These are phyloP conservation scores for Chrysanthemum lavandulifolium DNA, from an alignment of 129 eudicot species.

Conservation along the genomic window DNA sequence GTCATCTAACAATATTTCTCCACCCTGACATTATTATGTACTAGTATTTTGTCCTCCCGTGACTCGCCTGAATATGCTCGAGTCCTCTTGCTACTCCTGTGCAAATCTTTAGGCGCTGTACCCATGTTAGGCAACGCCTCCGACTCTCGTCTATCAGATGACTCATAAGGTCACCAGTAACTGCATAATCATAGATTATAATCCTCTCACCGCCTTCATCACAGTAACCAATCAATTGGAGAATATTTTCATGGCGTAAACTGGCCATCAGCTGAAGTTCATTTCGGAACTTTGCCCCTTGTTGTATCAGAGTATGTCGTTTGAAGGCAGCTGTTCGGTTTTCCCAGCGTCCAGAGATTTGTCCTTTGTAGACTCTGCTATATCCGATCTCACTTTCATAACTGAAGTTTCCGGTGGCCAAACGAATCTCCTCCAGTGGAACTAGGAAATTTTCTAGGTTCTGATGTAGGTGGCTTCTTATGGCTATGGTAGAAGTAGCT, in stretches of 20 bases:
- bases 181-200: background rate
- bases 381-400: background rate
- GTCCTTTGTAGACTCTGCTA: background rate
- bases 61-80: background rate
- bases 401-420: background rate
- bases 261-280: background rate
- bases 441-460: background rate
- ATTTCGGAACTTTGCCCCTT: background rate
- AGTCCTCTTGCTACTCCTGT: too few species aligned
- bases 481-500: background rate
- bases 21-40: background rate
- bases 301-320: background rate
- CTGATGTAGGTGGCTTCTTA: too few species aligned
- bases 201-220: background rate
- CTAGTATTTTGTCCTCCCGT: background rate
- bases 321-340: background rate
- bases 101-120: background rate
- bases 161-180: background rate
- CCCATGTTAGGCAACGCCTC: background rate
- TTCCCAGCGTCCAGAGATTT: background rate
- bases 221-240: background rate
- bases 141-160: background rate
- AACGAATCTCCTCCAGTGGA: background rate
- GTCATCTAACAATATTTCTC: background rate
- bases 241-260: background rate